Evolutionary conservation across 352 stramenopile genomes (phyloP).

Genomic region (Globisporangium paroecandrum): DNA sequence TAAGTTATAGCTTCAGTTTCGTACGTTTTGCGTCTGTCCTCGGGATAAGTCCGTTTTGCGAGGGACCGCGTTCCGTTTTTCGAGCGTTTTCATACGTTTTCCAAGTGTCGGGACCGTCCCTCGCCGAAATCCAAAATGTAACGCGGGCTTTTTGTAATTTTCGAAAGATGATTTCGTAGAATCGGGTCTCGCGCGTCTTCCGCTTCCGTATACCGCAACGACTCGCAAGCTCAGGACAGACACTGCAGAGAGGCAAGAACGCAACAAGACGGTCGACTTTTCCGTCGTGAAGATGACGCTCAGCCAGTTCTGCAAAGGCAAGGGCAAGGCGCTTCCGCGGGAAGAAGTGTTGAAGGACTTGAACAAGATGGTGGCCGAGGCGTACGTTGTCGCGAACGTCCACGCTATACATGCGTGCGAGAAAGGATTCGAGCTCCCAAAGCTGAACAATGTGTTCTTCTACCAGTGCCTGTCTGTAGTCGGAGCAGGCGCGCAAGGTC

Average conservation of each 20-base stretch:
- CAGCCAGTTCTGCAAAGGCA: slow-evolving; percentile 8
- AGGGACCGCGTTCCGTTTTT: too few relatives aligned
- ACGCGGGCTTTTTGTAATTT: too few relatives aligned
- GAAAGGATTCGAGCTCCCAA: neutral
- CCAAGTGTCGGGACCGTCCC: too few relatives aligned
- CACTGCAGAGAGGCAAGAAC: neutral
- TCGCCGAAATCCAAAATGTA: too few relatives aligned
- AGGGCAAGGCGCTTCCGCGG: slow-evolving; percentile 4
- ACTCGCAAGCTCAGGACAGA: slow-evolving; percentile 3
- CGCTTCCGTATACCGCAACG: neutral
- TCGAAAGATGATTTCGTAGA: too few relatives aligned
- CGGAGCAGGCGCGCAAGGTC: neutral
- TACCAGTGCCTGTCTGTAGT: slow-evolving; percentile 10
- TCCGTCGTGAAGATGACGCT: slow-evolving; percentile 4
- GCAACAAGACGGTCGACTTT: slow-evolving; percentile 1
- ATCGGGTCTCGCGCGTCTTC: neutral
- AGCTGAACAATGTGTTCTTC: neutral
- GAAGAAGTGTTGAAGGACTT: slow-evolving; percentile 9
- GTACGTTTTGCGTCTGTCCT: too few relatives aligned
- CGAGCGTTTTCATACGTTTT: too few relatives aligned
- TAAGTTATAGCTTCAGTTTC: too few relatives aligned
- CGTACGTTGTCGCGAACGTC: slow-evolving; percentile 10
- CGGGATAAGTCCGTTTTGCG: too few relatives aligned
- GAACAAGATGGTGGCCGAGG: slow-evolving; percentile 8
- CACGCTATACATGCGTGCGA: slow-evolving; percentile 5